Conservation (phyloP, 768 basidiomycete genomes). For the Rhizopogon rudus region DNA sequence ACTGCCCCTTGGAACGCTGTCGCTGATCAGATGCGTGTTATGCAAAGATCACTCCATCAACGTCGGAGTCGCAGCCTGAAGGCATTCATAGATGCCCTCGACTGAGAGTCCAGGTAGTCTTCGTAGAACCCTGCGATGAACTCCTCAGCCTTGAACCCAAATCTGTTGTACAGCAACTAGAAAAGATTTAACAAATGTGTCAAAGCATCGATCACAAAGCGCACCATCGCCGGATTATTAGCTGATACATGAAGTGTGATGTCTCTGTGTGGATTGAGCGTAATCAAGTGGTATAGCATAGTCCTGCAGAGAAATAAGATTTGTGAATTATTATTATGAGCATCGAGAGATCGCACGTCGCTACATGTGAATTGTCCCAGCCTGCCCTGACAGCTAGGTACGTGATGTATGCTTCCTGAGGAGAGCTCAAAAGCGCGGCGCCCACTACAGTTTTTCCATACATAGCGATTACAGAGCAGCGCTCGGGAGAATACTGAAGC, state of each 20-base stretch:
- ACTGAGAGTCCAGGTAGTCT: slow-evolving; percentile 65
- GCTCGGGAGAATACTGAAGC: slow-evolving; percentile 62
- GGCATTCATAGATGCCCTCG: slow-evolving; percentile 75
- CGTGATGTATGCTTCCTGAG: slow-evolving; percentile 78
- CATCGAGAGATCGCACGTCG: slow-evolving; percentile 36
- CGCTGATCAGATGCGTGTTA: neutral
- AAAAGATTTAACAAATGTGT: neutral
- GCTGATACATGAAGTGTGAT: slow-evolving; percentile 81
- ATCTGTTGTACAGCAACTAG: slow-evolving; percentile 77
- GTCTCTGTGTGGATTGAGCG: slow-evolving; percentile 66
- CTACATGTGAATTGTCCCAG: slow-evolving; percentile 78
- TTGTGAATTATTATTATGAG: neutral
- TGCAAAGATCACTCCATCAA: slow-evolving; percentile 14
- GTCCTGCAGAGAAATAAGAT: slow-evolving; percentile 34
- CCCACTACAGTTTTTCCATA: slow-evolving; percentile 73
- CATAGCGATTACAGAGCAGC: slow-evolving; percentile 69
- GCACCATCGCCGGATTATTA: slow-evolving; percentile 76
- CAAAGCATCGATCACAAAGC: slow-evolving; percentile 7
- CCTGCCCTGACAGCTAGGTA: slow-evolving; percentile 75
- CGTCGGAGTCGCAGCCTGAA: slow-evolving; percentile 72
- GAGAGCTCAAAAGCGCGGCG: slow-evolving; percentile 71
- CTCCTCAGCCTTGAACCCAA: slow-evolving; percentile 86
- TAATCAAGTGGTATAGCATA: slow-evolving; percentile 76
- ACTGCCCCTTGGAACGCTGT: neutral
- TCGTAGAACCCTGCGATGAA: slow-evolving; percentile 82